Base-by-base conservation (phyloP, 441 rosid genomes). In the Corymbia citriodora region DNA sequence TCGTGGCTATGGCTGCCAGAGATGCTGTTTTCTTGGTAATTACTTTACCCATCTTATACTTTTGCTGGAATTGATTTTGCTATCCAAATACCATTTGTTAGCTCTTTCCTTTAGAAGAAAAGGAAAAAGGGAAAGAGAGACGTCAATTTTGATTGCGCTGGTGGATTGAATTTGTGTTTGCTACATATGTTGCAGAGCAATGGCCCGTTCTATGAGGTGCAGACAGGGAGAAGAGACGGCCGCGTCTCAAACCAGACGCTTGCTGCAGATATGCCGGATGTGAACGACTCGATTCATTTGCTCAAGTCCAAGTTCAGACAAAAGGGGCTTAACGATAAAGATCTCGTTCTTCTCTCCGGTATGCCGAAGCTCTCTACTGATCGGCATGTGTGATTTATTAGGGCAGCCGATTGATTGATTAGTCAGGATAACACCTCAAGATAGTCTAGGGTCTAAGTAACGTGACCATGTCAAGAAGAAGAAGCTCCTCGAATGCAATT, bases 1-100 rank as follows among this genome's bases (percentile, higher is more conserved):
- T 96, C 14, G 93, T 97, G 61, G 96, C 98, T 89, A 91, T 97
- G 88, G 98, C 98, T 55, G 99, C 99, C 13, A 91, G 99, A 94
- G 98, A 97, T 87, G 96, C 97, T 49, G 94, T 97, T 40, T 92
- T 87, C 83, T 86, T 91, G 94, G 98, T 96, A 94, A 89, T 49
- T 33, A 59, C 54, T 48, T 53, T 87, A 19, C 48, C 50, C 13
- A 21, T 55, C 31, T 21, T 31, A 27, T 7, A 1, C 2, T 31
- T 8, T 15, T 48, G 19, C 50, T 55, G 29, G 36, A 9, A 57
- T 9, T 55, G 48, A 87, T 29, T 55, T 29, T 55, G 68, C 49
- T 74, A 40, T 21, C 50, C 29, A 40, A 21, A 11, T 45, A 3
- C 25, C 52, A 74, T 74, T 40, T 45, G 52, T 21, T 13, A 23